These are phyloP conservation scores for Amanita brunnescens DNA, from an alignment of 768 basidiomycete genomes.

Conservation along the genomic window DNA sequence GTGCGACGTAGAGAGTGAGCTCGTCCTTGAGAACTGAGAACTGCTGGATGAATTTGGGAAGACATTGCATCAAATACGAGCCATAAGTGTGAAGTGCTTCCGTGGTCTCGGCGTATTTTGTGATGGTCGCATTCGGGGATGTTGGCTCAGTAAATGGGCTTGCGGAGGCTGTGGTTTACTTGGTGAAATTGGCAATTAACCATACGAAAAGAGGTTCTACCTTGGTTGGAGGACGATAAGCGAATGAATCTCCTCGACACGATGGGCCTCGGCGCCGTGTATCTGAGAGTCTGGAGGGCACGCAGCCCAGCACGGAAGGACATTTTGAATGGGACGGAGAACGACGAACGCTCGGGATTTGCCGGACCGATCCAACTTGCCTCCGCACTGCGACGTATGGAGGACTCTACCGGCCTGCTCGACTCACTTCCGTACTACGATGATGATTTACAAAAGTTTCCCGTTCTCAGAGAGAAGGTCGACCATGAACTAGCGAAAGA, in stretches of 20 bases:
- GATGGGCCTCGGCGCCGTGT: constrained; percentile 25
- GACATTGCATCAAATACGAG: constrained; percentile 85
- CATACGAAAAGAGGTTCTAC: constrained; percentile 22
- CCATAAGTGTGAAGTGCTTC: constrained; percentile 85
- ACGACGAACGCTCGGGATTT: constrained; percentile 21
- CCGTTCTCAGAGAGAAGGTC: constrained; percentile 64
- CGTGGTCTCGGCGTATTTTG: constrained; percentile 62
- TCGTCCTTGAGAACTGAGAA: constrained; percentile 97
- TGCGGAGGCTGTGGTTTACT: constrained; percentile 38
- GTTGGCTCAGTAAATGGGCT: constrained; percentile 86
- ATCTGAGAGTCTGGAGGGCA: constrained; percentile 35
- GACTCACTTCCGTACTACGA: constrained; percentile 94
- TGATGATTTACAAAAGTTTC: constrained; percentile 77
- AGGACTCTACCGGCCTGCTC: constrained; percentile 36
- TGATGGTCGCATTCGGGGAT: constrained; percentile 77
- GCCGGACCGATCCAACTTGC: constrained; percentile 20
- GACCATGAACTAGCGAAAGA: constrained; percentile 71
- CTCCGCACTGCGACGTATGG: constrained; percentile 7
- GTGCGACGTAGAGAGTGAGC: constrained; percentile 80
- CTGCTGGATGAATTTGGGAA: constrained; percentile 97
- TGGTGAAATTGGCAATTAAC: constrained; percentile 8
- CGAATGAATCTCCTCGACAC: constrained; percentile 35
- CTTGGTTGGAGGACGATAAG: constrained; percentile 38
- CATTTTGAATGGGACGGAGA: constrained; percentile 21
- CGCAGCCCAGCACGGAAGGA: constrained; percentile 31